Base-by-base conservation (phyloP, 2,329 filamentous ascomycete genomes). In the Ophiostoma ulmi region DNA sequence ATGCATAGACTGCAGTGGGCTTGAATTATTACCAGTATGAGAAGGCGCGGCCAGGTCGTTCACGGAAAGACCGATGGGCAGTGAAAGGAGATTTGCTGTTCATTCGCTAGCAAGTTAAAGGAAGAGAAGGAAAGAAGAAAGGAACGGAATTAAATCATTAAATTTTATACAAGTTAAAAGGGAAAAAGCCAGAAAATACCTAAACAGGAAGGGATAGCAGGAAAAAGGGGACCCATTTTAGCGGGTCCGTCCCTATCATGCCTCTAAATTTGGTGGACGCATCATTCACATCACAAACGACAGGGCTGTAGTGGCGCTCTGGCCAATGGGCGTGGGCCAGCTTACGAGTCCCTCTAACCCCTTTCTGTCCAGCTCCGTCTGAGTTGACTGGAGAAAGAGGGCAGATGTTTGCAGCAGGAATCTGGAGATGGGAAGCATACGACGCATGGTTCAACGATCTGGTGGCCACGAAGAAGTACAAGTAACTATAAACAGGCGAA, bases 331-430 rank as follows among this genome's bases (percentile, higher is more conserved):
- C 55, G 58, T 44, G 68, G 69, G 72, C 64, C 65, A 77, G 78
- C 77, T 80, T 76, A 80, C 78, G 78, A 80, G 78, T 77, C 76
- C 75, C 73, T 72, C 73, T 71, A 72, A 69, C 71, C 71, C 61
- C 65, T 67, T 70, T 72, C 55, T 67, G 58, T 38, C 38, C 70
- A 71, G 70, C 55, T 66, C 70, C 39, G 35, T 52, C 38, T 48
- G 44, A n/a, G 44, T 67, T 41, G 35, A 48, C 52, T 58, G 31
- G 26, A 17, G 41, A 44, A 14, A 44, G 38, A 39, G 38, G 38
- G 38, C 14, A 48, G 14, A 48, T 48, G 44, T 20, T 48, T 58
- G 52, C 7, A 5, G 4, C 11, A 26, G 10, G 22, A 58, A 26
- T 22, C 22, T 58, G n/a, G 52, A 26, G n/a, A 26, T 58, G 52